Evolutionary conservation across 176 grass and related monocot genomes (phyloP), one percentile per base, ranked within the genome.

Genomic region (Phoenix roebelenii): DNA sequence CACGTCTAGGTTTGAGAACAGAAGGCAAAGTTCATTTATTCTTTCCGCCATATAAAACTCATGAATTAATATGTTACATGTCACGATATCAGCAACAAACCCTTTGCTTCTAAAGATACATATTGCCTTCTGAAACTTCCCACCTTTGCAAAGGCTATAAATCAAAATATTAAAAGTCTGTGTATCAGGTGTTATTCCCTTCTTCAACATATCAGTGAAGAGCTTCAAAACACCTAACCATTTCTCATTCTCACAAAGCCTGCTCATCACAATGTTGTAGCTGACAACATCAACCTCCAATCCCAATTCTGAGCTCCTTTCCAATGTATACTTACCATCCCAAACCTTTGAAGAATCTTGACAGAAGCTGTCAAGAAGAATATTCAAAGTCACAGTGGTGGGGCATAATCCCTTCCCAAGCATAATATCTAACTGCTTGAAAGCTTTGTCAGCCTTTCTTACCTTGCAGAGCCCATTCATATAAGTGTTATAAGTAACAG

Each of bases 401-500:
- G 76, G 78, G 30, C 79, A 83, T 28, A 91, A 53, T 35, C 84
- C 81, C 60, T 85, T 88, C 3, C 51, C 63, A 35, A 91, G 60
- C 84, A 91, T 83, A 60, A 61, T 49, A n/a, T 88, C 76, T 18
- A 97, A 78, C 55, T 73, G 65, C 60, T 12, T 1, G 23, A 91
- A 85, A 59, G 92, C 92, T 60, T 62, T 65, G 49, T 83, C 52
- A 0, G 74, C 18, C 9, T 56, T 66, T 17, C 81, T 78, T 16
- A 61, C 75, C 14, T 73, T 71, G 74, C 92, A 97, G 62, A 97
- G 81, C 51, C 73, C 92, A 25, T 22, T 76, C 39, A 97, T 73
- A 63, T 85, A 91, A 66, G 87, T 97, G 68, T 81, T 90, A 57
- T 91, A 91, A n/a, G 92, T 97, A 4, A 97, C 54, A 30, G 84